These are phyloP conservation scores for Syzygium jambos DNA, from an alignment of 345 rosid genomes.

Conservation along the genomic window DNA sequence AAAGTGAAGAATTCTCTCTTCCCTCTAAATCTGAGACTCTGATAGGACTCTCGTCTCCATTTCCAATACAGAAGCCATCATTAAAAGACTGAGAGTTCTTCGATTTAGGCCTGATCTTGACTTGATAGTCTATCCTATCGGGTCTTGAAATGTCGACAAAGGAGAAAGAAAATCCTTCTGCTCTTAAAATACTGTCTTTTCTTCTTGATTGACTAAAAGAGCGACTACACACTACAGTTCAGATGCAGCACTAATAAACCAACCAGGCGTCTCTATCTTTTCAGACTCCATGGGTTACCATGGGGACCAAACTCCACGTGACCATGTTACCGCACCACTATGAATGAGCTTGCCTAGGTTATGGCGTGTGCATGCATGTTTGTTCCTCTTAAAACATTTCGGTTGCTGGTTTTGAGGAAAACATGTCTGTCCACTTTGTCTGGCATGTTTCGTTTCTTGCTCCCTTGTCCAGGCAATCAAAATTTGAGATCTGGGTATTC, in stretches of 20 bases:
- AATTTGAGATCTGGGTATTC: neutral
- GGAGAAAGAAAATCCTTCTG: neutral
- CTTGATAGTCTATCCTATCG: neutral
- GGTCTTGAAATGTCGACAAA: neutral
- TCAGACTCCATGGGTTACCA: neutral
- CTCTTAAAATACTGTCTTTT: neutral
- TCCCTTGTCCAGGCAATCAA: neutral
- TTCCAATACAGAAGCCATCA: neutral
- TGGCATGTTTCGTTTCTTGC: conserved; percentile 4
- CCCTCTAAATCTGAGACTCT: neutral
- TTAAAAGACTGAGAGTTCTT: neutral
- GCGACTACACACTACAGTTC: neutral
- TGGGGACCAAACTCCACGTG: conserved; percentile 21
- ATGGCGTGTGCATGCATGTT: conserved; percentile 24
- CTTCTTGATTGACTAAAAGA: neutral
- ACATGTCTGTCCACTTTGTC: conserved; percentile 54
- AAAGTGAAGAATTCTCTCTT: neutral
- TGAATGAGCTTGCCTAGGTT: conserved; percentile 12
- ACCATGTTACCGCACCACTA: conserved; percentile 38
- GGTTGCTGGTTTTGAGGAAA: conserved; percentile 28
- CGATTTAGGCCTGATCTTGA: neutral
- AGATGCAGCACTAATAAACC: neutral
- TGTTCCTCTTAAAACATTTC: conserved; percentile 3
- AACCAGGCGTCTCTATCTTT: neutral
- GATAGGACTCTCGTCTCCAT: neutral